Evolutionary conservation across 345 rosid genomes (phyloP).

Genomic region (Diplotaxis tenuifolia): DNA sequence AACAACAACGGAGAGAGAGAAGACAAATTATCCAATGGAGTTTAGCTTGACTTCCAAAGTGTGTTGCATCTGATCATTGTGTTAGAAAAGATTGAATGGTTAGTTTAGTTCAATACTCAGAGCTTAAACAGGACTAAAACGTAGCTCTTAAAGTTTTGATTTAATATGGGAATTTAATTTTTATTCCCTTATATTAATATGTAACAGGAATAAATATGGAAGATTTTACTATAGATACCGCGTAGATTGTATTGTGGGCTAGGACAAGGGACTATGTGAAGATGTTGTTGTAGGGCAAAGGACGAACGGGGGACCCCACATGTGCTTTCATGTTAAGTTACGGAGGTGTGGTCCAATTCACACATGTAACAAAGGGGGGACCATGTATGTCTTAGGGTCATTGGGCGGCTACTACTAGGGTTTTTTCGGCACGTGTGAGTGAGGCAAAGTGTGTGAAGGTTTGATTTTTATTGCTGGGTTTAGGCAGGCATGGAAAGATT

Average conservation of each 20-base stretch:
- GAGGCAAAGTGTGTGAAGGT: slow-evolving; percentile 21
- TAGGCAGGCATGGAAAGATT: slow-evolving; percentile 70
- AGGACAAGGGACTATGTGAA: slow-evolving; percentile 27
- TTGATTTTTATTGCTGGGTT: slow-evolving; percentile 47
- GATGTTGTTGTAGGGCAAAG: slow-evolving; percentile 27
- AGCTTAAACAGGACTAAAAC: background rate
- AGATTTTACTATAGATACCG: slow-evolving; percentile 19
- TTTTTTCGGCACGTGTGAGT: slow-evolving; percentile 43
- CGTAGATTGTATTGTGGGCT: slow-evolving; percentile 41
- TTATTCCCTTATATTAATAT: background rate
- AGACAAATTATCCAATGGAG: background rate
- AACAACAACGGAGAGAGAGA: background rate
- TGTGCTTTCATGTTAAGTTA: slow-evolving; percentile 40
- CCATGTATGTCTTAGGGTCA: slow-evolving; percentile 25
- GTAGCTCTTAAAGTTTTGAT: background rate
- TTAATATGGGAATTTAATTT: background rate
- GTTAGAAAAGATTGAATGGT: background rate
- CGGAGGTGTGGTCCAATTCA: slow-evolving; percentile 24
- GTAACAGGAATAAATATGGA: background rate
- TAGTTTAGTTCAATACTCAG: background rate
- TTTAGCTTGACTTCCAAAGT: background rate
- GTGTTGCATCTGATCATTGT: background rate
- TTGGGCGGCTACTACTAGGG: slow-evolving; percentile 43
- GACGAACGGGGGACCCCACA: slow-evolving; percentile 28
- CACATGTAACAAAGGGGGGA: slow-evolving; percentile 35